Base-by-base conservation (phyloP, 2,329 filamentous ascomycete species). In the Ceratocystis destructans region DNA sequence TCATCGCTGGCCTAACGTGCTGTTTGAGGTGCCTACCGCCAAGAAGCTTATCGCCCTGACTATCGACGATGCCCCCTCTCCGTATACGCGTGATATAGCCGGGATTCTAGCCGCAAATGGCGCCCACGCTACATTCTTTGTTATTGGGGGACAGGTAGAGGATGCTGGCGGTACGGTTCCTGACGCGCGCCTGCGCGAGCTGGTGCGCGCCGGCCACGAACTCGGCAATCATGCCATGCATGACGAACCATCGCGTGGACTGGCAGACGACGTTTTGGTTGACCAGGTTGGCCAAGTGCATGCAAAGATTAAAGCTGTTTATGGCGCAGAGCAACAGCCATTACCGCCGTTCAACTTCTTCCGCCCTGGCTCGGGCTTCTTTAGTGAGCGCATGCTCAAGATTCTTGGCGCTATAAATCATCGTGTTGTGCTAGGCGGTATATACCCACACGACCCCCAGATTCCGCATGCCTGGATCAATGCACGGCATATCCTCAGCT, bases 401-500 rank as follows among this genome's bases (percentile, higher is more conserved):
- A 73, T 87, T 45, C 75, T 90, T 6, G 76, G 76, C 44, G 78
- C 76, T 64, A 73, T 90, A 68, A 86, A 85, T 3, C 92, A 90
- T 74, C 79, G 80, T 62, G 79, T 94, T 64, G 87, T 91, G n/a
- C 77, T 96, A 48, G 91, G 91, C 2, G 86, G 85, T 74, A 86
- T 96, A 50, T 96, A 95, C 75, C 91, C 91, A 4, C 90, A 96
- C 76, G 91, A 96, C 76, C 86, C 91, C n/a, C 90, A 95, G 79
- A 87, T 96, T 67, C 79, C 79, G 8, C 86, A 82, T 71, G 81
- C 83, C 70, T 77, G 78, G 69, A 70, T 91, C 64, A 96, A 96
- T 75, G 87, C 89, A 6, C 79, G 78, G 70, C 90, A 96, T 77
- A 83, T 96, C 3, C 74, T 96, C 70, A 90, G 88, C 76, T 90